These are phyloP conservation scores for Mucor velutinosus DNA, from an alignment of 371 early-diverging fungal species.

Conservation along the genomic window DNA sequence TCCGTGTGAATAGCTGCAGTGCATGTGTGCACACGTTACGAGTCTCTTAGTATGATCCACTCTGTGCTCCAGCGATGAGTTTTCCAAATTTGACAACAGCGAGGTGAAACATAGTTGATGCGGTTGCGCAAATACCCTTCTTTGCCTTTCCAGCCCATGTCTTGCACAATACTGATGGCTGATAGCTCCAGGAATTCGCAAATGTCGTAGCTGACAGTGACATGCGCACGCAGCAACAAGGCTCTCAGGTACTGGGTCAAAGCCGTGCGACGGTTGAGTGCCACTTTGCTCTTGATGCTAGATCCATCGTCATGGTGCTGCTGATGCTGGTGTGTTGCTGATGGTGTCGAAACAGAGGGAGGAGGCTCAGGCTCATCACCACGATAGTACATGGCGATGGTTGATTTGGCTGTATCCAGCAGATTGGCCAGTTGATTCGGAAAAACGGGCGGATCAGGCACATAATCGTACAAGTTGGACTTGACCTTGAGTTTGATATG, in stretches of 20 bases:
- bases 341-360: not conserved
- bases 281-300: slow-evolving; percentile 1
- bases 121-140: slow-evolving; percentile 74
- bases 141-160: slow-evolving; percentile 88
- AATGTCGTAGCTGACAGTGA: slow-evolving; percentile 70
- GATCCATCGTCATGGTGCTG: not conserved
- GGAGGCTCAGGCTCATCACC: slow-evolving; percentile 11
- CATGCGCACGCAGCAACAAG: slow-evolving; percentile 61
- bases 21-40: slow-evolving; percentile 42
- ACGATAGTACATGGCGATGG: slow-evolving; percentile 32
- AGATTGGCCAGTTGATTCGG: slow-evolving; percentile 51
- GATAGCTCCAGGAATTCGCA: slow-evolving; percentile 84
- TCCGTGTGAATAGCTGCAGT: too few species aligned
- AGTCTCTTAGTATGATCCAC: slow-evolving; percentile 82
- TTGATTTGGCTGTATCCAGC: slow-evolving; percentile 40
- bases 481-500: slow-evolving; percentile 64
- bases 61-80: slow-evolving; percentile 57
- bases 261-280: slow-evolving; percentile 44
- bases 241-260: slow-evolving; percentile 65
- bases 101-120: slow-evolving; percentile 42
- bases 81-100: slow-evolving; percentile 42
- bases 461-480: slow-evolving; percentile 42
- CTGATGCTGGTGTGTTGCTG: not conserved
- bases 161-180: slow-evolving; percentile 71
- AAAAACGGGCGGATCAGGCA: slow-evolving; percentile 47